Evolutionary conservation across 139 green algal genomes (phyloP), one percentile per base, ranked within the genome.

Genomic region (Gonium pectorale): DNA sequence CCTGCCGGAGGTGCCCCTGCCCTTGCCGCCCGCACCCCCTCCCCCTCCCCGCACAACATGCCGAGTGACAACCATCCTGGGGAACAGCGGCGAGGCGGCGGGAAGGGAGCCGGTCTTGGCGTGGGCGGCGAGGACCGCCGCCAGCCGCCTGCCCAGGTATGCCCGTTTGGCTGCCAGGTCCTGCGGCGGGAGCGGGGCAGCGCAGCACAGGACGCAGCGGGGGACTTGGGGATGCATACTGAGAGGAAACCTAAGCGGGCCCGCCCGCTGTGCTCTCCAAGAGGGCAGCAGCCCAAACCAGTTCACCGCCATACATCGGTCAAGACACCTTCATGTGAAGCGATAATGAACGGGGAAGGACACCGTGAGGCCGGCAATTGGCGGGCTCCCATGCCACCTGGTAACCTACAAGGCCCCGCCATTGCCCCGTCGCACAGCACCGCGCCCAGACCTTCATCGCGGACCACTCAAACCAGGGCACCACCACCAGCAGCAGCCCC

Each of bases 381-480:
- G n/a, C n/a, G n/a, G n/a, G n/a, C n/a, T n/a, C 46, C 46, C 46
- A 15, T 15, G 15, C 46, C 46, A 54, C 46, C 46, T 15, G 11
- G 46, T 54, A 11, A 54, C n/a, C 17, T 22, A 29, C 19, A 15
- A 15, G 19, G 13, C 8, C 5, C 15, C 54, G 5, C 54, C 19
- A 9, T 22, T 63, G 17, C 67, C 67, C 4, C 67, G 15, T 7
- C 71, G 3, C 49, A 38, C 1, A 19, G 31, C 29, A 31, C 33
- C 31, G 15, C n/a, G 31, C 33, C n/a, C 49, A 1, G n/a, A 81
- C 72, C 72, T 37, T 8, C 21, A 85, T 11, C 26, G n/a, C 64
- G 31, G 21, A 31, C 79, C 79, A 85, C 79, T 85, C 79, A 33
- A 85, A 85, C 37, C 43, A 75, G 27, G 79, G 43, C 63, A 85